Percentiles rank a stretch among this genome's conserved stretches.
These are phyloP conservation scores for Candida germanica DNA, from an alignment of 805 yeast genomes.

Conservation along the genomic window DNA sequence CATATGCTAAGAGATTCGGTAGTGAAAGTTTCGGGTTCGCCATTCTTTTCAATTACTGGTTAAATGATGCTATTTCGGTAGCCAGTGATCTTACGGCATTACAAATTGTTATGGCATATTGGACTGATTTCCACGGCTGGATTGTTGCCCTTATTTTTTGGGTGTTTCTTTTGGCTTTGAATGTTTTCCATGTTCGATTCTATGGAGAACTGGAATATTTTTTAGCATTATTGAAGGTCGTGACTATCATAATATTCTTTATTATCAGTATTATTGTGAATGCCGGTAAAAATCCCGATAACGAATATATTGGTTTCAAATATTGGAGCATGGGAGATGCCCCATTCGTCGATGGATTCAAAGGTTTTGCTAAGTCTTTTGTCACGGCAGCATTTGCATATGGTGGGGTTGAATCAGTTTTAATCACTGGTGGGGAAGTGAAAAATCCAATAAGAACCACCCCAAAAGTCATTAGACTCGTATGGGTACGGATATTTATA, in stretches of 20 bases:
- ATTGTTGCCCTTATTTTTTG: constrained; percentile 52
- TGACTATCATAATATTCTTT: constrained; percentile 56
- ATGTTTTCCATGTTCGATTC: constrained; percentile 36
- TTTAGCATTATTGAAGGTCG: constrained; percentile 38
- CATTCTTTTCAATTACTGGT: constrained; percentile 48
- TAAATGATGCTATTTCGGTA: constrained; percentile 47
- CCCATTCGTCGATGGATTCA: constrained; percentile 50
- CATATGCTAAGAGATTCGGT: constrained; percentile 48
- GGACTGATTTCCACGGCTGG: constrained; percentile 52
- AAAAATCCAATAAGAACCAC: constrained; percentile 28
- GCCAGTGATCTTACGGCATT: constrained; percentile 49
- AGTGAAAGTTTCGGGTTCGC: constrained; percentile 53
- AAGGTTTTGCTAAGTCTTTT: constrained; percentile 49
- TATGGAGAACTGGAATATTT: constrained; percentile 43
- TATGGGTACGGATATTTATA: constrained; percentile 31
- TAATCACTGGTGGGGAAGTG: constrained; percentile 35
- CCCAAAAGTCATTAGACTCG: constrained; percentile 29
- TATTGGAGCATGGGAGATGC: constrained; percentile 48
- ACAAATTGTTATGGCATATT: constrained; percentile 43
- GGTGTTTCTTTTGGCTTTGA: constrained; percentile 44
- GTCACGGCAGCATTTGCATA: constrained; percentile 51
- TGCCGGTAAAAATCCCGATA: constrained; percentile 52
- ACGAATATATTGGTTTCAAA: constrained; percentile 42
- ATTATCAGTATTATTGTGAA: constrained; percentile 54
- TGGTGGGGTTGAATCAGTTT: constrained; percentile 46